phyloP scores from a whole-genome alignment of 1,284 basidiomycete species.

The Trametes sp. region DNA sequence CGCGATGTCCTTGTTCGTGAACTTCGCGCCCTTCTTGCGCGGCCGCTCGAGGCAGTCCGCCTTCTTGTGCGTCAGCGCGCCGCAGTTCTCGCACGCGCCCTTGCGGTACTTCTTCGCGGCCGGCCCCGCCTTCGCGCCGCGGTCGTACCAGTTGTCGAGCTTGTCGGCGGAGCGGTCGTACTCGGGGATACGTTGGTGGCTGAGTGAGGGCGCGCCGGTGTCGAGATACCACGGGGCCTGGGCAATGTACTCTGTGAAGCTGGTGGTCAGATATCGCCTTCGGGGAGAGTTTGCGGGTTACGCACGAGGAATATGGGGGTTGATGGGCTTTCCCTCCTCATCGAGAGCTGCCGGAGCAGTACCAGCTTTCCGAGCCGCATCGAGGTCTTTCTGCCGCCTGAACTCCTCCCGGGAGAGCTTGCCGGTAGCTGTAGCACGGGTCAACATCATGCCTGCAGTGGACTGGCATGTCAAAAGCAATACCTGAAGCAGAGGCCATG shows the following conservation, averaged over 20 bases:
- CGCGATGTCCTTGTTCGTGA: slow-evolving; percentile 89
- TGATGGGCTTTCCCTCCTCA: slow-evolving; percentile 94
- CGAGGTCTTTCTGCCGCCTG: slow-evolving; percentile 93
- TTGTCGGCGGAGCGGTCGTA: slow-evolving; percentile 72
- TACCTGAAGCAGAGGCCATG: slow-evolving; percentile 33
- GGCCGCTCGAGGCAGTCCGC: slow-evolving; percentile 96
- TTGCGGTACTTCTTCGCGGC: slow-evolving; percentile 97
- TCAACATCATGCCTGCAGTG: slow-evolving; percentile 24
- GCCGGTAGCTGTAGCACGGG: slow-evolving; percentile 49
- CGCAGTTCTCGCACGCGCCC: slow-evolving; percentile 99
- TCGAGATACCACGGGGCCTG: slow-evolving; percentile 99
- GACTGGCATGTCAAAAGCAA: neutral
- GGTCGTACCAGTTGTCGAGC: slow-evolving; percentile 92
- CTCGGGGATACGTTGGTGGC: slow-evolving; percentile 89
- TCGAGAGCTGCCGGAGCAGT: slow-evolving; percentile 96
- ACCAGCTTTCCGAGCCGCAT: slow-evolving; percentile 96
- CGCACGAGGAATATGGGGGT: slow-evolving; percentile 97
- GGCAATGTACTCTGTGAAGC: slow-evolving; percentile 80
- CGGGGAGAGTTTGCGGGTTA: slow-evolving; percentile 23
- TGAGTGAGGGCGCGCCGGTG: slow-evolving; percentile 89
- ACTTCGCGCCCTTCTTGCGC: slow-evolving; percentile 95
- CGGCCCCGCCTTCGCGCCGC: slow-evolving; percentile 86
- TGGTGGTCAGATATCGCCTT: slow-evolving; percentile 15
- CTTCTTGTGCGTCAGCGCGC: slow-evolving; percentile 93
- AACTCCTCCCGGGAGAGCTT: slow-evolving; percentile 95